phyloP scores from a whole-genome alignment of 495 filamentous ascomycete genomes.

The Aspergillus bertholletiae region DNA sequence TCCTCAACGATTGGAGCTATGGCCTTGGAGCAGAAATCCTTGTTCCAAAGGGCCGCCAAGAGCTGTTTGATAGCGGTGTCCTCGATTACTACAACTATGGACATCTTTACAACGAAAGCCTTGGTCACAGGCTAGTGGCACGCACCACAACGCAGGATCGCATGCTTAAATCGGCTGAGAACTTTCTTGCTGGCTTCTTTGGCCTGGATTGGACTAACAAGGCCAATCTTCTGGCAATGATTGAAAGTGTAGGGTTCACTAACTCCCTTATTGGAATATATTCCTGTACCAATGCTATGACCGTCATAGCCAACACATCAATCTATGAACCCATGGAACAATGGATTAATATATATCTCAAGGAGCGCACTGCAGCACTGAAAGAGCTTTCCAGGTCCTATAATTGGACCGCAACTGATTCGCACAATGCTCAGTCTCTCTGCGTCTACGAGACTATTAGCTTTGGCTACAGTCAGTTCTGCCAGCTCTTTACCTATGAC shows the following conservation, averaged over 20 bases:
- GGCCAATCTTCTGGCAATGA: slow-evolving; percentile 48
- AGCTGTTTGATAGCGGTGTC: slow-evolving; percentile 48
- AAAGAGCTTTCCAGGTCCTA: slow-evolving; percentile 39
- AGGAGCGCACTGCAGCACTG: slow-evolving; percentile 46
- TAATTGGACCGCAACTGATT: slow-evolving; percentile 48
- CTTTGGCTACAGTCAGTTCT: slow-evolving; percentile 55
- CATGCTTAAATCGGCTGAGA: slow-evolving; percentile 44
- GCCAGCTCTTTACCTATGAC: slow-evolving; percentile 45
- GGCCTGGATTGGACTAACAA: slow-evolving; percentile 55
- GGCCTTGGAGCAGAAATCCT: slow-evolving; percentile 43
- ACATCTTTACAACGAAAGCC: slow-evolving; percentile 56
- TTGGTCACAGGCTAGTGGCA: slow-evolving; percentile 56
- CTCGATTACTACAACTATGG: slow-evolving; percentile 60
- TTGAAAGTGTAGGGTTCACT: slow-evolving; percentile 26
- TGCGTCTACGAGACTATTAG: slow-evolving; percentile 58
- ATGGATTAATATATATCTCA: slow-evolving; percentile 44
- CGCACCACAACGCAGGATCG: slow-evolving; percentile 56
- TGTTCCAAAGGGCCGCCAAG: slow-evolving; percentile 47
- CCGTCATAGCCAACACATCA: slow-evolving; percentile 5
- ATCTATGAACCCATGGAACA: slow-evolving; percentile 8
- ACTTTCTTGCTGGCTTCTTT: slow-evolving; percentile 55
- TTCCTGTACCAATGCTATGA: slow-evolving; percentile 33
- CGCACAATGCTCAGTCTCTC: slow-evolving; percentile 51
- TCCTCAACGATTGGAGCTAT: slow-evolving; percentile 52
- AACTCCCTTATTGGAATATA: slow-evolving; percentile 25